Conservation (phyloP, 176 grass and related monocot species). For the Chloris gayana region DNA sequence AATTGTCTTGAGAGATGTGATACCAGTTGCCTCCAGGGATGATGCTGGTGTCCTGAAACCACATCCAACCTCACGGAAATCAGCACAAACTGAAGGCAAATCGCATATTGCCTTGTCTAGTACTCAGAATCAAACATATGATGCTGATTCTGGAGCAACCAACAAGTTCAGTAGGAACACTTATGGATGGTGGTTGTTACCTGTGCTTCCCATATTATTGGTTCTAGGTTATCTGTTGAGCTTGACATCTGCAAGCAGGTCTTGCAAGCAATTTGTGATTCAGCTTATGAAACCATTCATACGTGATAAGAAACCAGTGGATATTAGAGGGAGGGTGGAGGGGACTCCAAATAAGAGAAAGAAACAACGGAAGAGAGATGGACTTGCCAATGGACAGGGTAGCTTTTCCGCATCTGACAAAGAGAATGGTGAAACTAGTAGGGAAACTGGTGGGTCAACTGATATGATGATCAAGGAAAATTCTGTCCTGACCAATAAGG, state of each 20-base stretch:
- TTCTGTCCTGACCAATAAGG: constrained; percentile 22
- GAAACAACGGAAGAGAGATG: constrained; percentile 68
- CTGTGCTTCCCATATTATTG: constrained; percentile 33
- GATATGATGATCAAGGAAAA: constrained; percentile 28
- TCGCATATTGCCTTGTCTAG: constrained; percentile 26
- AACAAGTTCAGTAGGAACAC: constrained; percentile 31
- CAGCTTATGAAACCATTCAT: constrained; percentile 43
- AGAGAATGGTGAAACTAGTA: constrained; percentile 49
- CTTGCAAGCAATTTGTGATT: constrained; percentile 37
- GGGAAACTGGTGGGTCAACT: constrained; percentile 48
- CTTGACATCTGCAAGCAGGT: constrained; percentile 34
- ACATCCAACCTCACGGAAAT: constrained; percentile 14
- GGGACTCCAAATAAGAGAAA: constrained; percentile 65
- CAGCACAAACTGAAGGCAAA: constrained; percentile 24
- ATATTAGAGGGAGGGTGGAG: constrained; percentile 49
- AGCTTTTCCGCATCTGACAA: constrained; percentile 36
- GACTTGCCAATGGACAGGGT: constrained; percentile 30
- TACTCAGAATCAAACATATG: constrained; percentile 36
- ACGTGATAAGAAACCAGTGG: constrained; percentile 41
- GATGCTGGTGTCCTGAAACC: constrained; percentile 21
- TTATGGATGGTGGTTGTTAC: constrained; percentile 49
- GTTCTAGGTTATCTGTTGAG: constrained; percentile 44
- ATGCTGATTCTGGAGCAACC: constrained; percentile 22
- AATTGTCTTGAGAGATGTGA: constrained; percentile 41
- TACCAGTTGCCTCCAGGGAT: constrained; percentile 28